A percentile compares a stretch with the other conserved stretches of the same genome.
Evolutionary conservation across 495 filamentous ascomycete genomes (phyloP).

Genomic region (Daldinia caldariorum): DNA sequence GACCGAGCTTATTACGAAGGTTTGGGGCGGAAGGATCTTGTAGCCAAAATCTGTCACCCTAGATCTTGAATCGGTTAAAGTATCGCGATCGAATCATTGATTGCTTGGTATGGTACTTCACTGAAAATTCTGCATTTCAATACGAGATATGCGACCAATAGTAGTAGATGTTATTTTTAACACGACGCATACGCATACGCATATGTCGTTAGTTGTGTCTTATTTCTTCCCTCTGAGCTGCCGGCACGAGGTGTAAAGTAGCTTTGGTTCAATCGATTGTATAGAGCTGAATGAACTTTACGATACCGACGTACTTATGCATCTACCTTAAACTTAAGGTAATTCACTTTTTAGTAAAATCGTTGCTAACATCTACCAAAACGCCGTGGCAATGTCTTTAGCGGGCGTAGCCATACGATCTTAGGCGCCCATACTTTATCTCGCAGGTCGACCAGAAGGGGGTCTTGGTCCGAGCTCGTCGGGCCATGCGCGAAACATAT

Average conservation of each 20-base stretch:
- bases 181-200: neutral
- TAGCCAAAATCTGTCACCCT: slow-evolving; percentile 1
- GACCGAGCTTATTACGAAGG: slow-evolving; percentile 10
- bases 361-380: neutral
- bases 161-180: slow-evolving; percentile 15
- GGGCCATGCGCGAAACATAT: slow-evolving; percentile 48
- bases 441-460: slow-evolving; percentile 22
- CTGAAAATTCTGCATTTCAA: neutral
- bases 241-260: slow-evolving; percentile 7
- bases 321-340: neutral
- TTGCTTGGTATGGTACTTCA: neutral
- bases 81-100: slow-evolving; percentile 11
- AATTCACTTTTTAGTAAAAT: slow-evolving; percentile 6
- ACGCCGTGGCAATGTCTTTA: neutral
- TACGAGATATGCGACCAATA: slow-evolving; percentile 14
- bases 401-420: neutral
- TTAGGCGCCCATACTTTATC: slow-evolving; percentile 6
- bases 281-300: neutral
- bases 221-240: neutral
- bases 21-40: slow-evolving; percentile 2
- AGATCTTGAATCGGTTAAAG: slow-evolving; percentile 29
- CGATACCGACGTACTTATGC: neutral
- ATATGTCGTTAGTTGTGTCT: neutral
- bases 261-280: slow-evolving; percentile 8
- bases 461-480: slow-evolving; percentile 18